Evolutionary conservation across 495 filamentous ascomycete species (phyloP), one percentile per base, ranked within the genome.

Genomic region (Poronia punctata): DNA sequence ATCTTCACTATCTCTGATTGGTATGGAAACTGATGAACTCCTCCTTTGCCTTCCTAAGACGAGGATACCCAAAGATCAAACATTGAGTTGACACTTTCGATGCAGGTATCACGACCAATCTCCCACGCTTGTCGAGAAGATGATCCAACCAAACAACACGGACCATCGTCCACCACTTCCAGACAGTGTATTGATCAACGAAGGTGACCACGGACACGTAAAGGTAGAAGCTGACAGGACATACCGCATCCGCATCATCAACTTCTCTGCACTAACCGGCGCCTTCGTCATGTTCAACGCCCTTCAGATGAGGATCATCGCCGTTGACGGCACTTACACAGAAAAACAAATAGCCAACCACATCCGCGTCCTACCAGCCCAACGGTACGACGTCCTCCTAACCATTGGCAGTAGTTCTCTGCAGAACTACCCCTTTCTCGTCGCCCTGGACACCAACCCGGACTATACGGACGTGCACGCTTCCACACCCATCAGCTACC

Each of bases 161-260:
- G 54, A 45, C 1, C 71, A 71, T 12, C 46, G 56, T n/a, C 80
- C 81, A 40, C 82, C 79, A 1, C 52, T 82, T 2, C 82, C 83
- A 0, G 56, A 84, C 35, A 62, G 62, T 16, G 67, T 78, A 2
- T 44, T 84, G 18, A 73, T 90, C 49, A 88, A 89, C 49, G 86
- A 85, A 19, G 68, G 72, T 0, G 64, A 54, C 39, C 67, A 79
- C 40, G 56, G 69, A 3, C 72, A 65, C n/a, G 54, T 88, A 15
- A 44, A 68, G 2, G 74, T 90, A 1, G 49, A 78, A 39, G 68
- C 84, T 2, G 75, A 76, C 20, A 88, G 83, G 55, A 92, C 84
- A 0, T 92, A 93, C 49, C 67, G 87, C 22, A 56, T 94, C 36
- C 79, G 81, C 3, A 62, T 93, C 39, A 73, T 88, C 48, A 88